Evolutionary conservation across 2,329 filamentous ascomycete species (phyloP).

Genomic region (Ophiostoma fasciatum): DNA sequence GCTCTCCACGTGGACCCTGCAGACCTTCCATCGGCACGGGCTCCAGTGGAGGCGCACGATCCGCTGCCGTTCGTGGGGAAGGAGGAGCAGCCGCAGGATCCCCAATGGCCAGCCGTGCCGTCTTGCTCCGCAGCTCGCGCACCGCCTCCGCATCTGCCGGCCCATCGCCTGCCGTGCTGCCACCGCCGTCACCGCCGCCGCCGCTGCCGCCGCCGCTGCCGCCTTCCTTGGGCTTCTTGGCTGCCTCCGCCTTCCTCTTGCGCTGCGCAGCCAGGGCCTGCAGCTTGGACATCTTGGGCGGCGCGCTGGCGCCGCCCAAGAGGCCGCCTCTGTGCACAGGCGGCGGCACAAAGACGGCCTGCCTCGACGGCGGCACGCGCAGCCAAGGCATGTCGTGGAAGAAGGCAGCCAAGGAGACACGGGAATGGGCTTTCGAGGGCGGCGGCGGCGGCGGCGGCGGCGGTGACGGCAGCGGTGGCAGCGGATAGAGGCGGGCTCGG

Average conservation of each 20-base stretch:
- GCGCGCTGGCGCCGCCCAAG: constrained; percentile 54
- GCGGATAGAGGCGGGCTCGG: neutral
- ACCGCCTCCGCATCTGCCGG: constrained; percentile 5
- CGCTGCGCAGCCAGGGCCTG: constrained; percentile 77
- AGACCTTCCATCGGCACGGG: neutral
- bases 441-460: no score
- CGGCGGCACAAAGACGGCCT: constrained; percentile 48
- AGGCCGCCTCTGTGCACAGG: constrained; percentile 47
- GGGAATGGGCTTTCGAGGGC: no score
- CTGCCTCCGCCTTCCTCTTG: constrained; percentile 65
- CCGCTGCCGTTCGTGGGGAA: no score
- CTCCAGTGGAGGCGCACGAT: neutral
- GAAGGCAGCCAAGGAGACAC: constrained; percentile 40
- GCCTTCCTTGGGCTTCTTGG: constrained; percentile 22
- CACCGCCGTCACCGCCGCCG: no score
- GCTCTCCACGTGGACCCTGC: neutral
- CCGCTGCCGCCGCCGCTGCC: no score
- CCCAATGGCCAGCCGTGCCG: constrained; percentile 9
- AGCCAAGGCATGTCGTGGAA: constrained; percentile 84
- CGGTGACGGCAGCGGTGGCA: no score
- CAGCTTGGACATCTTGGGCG: constrained; percentile 73
- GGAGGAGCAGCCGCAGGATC: no score
- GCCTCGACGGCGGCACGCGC: constrained; percentile 49
- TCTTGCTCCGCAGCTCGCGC: constrained; percentile 15
- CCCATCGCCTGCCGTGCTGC: neutral